Base-by-base conservation (phyloP, 345 rosid species). In the Boechera divaricarpa region DNA sequence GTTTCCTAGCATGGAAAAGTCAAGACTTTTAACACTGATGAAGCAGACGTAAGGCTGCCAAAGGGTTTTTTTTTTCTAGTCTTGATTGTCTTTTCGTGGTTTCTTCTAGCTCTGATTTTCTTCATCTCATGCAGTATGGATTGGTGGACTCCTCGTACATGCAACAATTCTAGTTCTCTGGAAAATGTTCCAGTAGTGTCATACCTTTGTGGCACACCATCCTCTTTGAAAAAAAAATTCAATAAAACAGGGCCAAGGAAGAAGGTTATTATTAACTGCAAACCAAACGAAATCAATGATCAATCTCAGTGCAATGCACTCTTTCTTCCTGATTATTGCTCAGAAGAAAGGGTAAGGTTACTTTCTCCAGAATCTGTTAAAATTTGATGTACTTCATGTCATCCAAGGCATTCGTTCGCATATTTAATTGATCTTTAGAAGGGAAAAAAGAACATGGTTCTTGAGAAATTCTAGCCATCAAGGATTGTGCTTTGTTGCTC, bases 21-120 rank as follows among this genome's bases (percentile, higher is more conserved):
- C 84, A 45, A 80, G 82, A 75, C 82, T 83, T 35, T 36, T 45
- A 69, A 71, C 72, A 45, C 54, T 81, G 39, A 58, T 81, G 69
- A 78, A 74, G 72, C 72, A 59, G 53, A 63, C 16, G 81, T 81
- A 75, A 83, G 78, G 67, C 44, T 31, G 51, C 56, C 53, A 69
- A 69, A 49, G 36, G 3, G 5, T 31, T 63, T 59, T 10, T 38
- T 45, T 21, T 21, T 38, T 21, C 58, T 79, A 21, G 53, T 67
- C 56, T 67, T 60, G 52, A 45, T 58, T 24, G 26, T 42, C 38
- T 44, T 54, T 45, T 53, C 4, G 29, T 55, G 15, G 55, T 32
- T 42, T 58, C 42, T 59, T 72, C 24, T 58, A 26, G 77, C 67
- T 51, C 69, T 79, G 13, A 60, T 73, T 41, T 63, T 67, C 36